These are phyloP conservation scores for Colletotrichum scovillei DNA, from an alignment of 2,329 filamentous ascomycete genomes.

Conservation along the genomic window DNA sequence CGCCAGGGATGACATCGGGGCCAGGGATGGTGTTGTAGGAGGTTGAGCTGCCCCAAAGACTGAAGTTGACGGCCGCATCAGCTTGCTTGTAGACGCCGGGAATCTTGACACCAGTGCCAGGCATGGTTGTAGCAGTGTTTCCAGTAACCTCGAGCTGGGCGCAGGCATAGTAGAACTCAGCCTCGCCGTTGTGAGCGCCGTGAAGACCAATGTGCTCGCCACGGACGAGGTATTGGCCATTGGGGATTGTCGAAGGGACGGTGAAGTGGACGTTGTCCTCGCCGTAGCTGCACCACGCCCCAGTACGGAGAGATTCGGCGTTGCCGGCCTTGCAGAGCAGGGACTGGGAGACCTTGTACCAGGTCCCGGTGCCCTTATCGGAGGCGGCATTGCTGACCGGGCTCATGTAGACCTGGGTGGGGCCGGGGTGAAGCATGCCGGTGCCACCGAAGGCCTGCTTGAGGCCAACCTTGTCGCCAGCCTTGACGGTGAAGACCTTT, in stretches of 20 bases:
- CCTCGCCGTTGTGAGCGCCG: conserved; percentile 44
- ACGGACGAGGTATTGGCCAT: conserved; percentile 56
- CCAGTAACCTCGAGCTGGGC: conserved; percentile 54
- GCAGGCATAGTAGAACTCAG: conserved; percentile 58
- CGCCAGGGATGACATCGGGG: conserved; percentile 27
- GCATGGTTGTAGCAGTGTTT: conserved; percentile 27
- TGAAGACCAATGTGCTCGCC: conserved; percentile 60
- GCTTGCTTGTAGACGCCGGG: conserved; percentile 47
- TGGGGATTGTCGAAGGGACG: conserved; percentile 51
- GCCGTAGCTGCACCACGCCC: conserved; percentile 38
- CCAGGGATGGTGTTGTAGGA: conserved; percentile 11
- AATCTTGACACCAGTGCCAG: conserved; percentile 45
- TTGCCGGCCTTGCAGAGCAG: conserved; percentile 34
- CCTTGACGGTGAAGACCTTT: conserved; percentile 32
- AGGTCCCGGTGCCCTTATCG: conserved; percentile 37
- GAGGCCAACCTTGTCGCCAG: conserved; percentile 34
- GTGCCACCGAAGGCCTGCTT: conserved; percentile 34
- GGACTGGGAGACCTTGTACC: conserved; percentile 43
- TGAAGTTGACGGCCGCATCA: conserved; percentile 29
- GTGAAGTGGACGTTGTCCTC: conserved; percentile 42
- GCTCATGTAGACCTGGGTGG: conserved; percentile 36
- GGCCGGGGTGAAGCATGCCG: conserved; percentile 38
- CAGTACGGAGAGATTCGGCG: conserved; percentile 14
- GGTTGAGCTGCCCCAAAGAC: conserved; percentile 11
- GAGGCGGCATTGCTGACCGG: conserved; percentile 35